Conservation (phyloP, 2,329 filamentous ascomycete genomes). For the Cercospora brassicicola region DNA sequence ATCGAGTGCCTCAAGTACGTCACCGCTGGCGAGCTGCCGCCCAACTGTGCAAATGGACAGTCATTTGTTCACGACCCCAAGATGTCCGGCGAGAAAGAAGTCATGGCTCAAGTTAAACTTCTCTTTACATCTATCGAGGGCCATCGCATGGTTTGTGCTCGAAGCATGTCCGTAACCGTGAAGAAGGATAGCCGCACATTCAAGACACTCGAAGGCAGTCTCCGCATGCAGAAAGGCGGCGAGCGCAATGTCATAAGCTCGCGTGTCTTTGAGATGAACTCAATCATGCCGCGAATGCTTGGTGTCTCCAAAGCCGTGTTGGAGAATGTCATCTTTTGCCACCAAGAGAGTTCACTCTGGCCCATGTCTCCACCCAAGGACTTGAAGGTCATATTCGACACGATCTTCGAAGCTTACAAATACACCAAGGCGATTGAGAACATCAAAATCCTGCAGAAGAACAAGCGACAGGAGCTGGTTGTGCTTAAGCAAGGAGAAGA, state of each 20-base stretch:
- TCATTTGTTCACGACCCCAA: conserved; percentile 98
- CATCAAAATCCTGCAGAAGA: conserved; percentile 82
- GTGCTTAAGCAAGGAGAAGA: conserved; percentile 73
- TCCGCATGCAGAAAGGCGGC: conserved; percentile 74
- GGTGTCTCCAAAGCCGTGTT: conserved; percentile 88
- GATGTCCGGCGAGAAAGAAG: conserved; percentile 81
- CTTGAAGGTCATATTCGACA: conserved; percentile 92
- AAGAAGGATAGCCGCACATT: conserved; percentile 75
- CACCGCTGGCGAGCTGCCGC: conserved; percentile 88
- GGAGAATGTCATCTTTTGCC: conserved; percentile 95
- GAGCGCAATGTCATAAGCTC: conserved; percentile 78
- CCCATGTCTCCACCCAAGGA: conserved; percentile 83
- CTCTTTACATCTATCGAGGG: conserved; percentile 79
- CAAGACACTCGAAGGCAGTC: conserved; percentile 80
- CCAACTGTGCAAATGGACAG: conserved; percentile 80
- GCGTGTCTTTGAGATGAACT: conserved; percentile 69
- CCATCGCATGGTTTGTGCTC: conserved; percentile 76
- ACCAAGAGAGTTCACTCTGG: conserved; percentile 97
- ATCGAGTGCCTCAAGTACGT: conserved; percentile 99
- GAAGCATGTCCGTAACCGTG: conserved; percentile 80
- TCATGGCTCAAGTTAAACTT: conserved; percentile 87
- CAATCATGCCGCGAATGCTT: conserved; percentile 78
- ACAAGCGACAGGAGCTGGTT: conserved; percentile 72
- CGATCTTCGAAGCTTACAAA: conserved; percentile 95
- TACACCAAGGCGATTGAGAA: conserved; percentile 98